Evolutionary conservation across 768 basidiomycete species (phyloP).

Genomic region (Tephrocybe sp.): DNA sequence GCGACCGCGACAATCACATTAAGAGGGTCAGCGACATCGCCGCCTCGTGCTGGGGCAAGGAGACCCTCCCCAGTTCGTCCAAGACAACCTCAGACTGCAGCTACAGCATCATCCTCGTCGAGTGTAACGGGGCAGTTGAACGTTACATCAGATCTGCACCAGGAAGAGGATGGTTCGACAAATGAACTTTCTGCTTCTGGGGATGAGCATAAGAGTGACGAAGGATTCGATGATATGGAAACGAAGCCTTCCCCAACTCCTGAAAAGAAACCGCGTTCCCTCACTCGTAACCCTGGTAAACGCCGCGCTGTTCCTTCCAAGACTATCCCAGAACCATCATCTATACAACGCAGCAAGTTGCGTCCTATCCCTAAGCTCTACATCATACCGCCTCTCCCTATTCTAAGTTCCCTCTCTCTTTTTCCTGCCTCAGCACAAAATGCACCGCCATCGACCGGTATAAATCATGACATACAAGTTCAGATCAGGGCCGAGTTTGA

Average conservation of each 20-base stretch:
- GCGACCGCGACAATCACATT: slow-evolving; percentile 67
- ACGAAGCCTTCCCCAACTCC: neutral
- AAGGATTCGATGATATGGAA: too few relatives aligned
- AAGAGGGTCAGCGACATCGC: slow-evolving; percentile 26
- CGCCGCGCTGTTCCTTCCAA: neutral
- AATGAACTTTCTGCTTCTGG: too few relatives aligned
- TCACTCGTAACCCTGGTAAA: neutral
- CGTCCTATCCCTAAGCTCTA: slow-evolving; percentile 40
- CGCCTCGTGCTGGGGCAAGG: slow-evolving; percentile 5
- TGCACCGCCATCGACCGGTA: slow-evolving; percentile 25
- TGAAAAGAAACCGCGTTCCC: neutral
- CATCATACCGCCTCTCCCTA: slow-evolving; percentile 55
- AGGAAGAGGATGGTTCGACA: too few relatives aligned
- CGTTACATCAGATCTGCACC: too few relatives aligned
- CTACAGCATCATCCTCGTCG: too few relatives aligned
- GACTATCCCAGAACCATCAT: neutral
- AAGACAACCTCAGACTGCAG: too few relatives aligned
- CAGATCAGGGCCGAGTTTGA: slow-evolving; percentile 51
- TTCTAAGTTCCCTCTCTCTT: slow-evolving; percentile 45
- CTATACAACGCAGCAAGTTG: too few relatives aligned
- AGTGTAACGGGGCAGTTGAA: too few relatives aligned
- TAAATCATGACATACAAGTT: neutral
- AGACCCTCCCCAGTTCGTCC: slow-evolving; percentile 6
- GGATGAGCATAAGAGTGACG: too few relatives aligned
- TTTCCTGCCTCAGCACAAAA: slow-evolving; percentile 28